phyloP scores from a whole-genome alignment of 1,284 basidiomycete species.

The Papiliotrema laurentii region DNA sequence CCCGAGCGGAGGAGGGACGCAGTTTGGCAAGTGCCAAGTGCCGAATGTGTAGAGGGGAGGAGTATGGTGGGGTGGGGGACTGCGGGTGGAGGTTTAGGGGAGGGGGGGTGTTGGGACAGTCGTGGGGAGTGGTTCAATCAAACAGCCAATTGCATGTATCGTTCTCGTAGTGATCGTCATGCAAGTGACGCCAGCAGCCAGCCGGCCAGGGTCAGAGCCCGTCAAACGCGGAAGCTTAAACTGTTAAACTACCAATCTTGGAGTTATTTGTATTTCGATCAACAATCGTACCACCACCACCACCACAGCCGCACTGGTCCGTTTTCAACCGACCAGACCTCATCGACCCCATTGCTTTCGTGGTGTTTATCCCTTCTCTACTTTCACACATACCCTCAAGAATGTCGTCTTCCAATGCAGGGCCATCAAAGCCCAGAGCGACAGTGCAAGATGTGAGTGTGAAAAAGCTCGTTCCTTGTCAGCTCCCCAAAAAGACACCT shows the following conservation, averaged over 20 bases:
- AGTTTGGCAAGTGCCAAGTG: constrained; percentile 41
- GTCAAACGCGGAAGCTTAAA: too few species aligned
- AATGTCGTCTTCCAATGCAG: neutral
- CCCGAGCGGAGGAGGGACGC: constrained; percentile 20
- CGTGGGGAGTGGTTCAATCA: too few species aligned
- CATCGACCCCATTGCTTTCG: too few species aligned
- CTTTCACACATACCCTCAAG: neutral
- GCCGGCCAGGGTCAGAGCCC: too few species aligned
- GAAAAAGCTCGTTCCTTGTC: neutral
- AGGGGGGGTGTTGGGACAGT: neutral
- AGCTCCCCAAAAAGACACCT: neutral
- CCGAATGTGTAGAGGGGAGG: constrained; percentile 10
- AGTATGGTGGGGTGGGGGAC: neutral
- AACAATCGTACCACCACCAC: too few species aligned
- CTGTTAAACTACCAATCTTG: neutral
- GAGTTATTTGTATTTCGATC: too few species aligned
- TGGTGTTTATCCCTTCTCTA: too few species aligned
- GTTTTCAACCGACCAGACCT: too few species aligned
- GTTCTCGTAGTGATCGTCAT: neutral
- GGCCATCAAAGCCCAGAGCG: neutral
- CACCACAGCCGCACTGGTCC: too few species aligned
- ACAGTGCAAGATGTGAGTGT: constrained; percentile 3
- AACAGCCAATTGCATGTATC: neutral
- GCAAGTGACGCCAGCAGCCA: neutral
- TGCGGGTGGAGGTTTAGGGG: neutral